Conservation (phyloP, 352 stramenopile species). For the Phytophthora citrophthora region DNA sequence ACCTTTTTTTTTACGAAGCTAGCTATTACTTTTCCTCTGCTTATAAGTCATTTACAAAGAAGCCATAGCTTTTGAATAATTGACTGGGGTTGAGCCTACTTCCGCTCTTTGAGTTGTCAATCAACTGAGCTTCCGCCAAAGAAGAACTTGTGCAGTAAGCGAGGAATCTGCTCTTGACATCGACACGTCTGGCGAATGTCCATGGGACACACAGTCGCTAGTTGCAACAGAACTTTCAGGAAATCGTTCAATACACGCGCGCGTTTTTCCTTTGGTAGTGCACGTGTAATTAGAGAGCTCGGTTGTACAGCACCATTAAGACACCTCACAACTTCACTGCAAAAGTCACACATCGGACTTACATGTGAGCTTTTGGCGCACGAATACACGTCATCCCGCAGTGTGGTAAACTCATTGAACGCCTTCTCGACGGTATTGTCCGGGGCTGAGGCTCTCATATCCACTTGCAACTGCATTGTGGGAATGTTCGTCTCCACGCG, state of each 20-base stretch:
- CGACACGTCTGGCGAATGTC: not conserved
- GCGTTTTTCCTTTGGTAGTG: not conserved
- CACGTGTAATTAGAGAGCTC: not conserved
- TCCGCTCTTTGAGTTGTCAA: not conserved
- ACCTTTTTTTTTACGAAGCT: too few species aligned
- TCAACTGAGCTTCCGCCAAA: not conserved
- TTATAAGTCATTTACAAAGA: too few species aligned
- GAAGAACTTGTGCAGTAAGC: not conserved
- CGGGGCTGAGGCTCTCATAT: not conserved
- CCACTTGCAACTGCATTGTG: not conserved
- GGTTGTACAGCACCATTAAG: not conserved
- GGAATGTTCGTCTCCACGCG: not conserved
- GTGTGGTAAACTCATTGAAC: not conserved
- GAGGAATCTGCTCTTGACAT: not conserved
- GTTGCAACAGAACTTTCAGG: not conserved
- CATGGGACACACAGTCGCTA: not conserved
- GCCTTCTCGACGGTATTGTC: not conserved
- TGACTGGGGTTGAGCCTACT: too few species aligned
- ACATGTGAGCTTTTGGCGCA: not conserved
- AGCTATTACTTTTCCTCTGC: too few species aligned
- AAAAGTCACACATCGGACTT: not conserved
- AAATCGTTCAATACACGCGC: not conserved
- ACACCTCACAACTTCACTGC: not conserved
- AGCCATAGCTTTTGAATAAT: too few species aligned
- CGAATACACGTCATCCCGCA: not conserved